Percentiles rank a stretch among this genome's conserved stretches.
Conservation (phyloP, 768 basidiomycete genomes). For the Leccinellum rugosiceps region DNA sequence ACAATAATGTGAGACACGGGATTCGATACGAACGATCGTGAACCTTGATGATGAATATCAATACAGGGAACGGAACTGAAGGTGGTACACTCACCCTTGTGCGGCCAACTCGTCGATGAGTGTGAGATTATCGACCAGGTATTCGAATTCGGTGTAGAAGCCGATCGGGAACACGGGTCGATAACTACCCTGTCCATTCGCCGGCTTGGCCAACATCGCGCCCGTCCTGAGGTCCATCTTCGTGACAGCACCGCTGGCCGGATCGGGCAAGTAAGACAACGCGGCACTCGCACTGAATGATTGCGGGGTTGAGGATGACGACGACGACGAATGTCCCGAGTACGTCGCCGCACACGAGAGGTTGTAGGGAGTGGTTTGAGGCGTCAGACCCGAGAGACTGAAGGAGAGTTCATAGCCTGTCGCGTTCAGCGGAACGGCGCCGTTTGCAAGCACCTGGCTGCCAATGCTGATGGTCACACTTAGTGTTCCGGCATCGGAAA, state of each 20-base stretch:
- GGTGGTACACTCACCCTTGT: constrained; percentile 21
- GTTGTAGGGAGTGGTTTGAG: constrained; percentile 34
- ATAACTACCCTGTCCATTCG: constrained; percentile 46
- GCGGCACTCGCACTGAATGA: constrained; percentile 41
- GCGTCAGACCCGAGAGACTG: constrained; percentile 41
- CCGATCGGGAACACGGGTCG: constrained; percentile 47
- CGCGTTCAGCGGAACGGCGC: constrained; percentile 48
- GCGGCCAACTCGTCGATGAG: constrained; percentile 32
- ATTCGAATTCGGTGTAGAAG: constrained; percentile 44
- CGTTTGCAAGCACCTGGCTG: constrained; percentile 43
- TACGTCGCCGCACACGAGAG: constrained; percentile 28
- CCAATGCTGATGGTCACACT: constrained; percentile 43
- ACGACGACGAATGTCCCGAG: constrained; percentile 34
- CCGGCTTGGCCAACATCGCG: constrained; percentile 47
- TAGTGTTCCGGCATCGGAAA: constrained; percentile 29
- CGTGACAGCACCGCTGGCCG: constrained; percentile 46
- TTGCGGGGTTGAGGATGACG: constrained; percentile 27
- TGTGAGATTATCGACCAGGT: constrained; percentile 14
- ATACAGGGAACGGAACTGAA: not conserved
- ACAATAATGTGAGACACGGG: not conserved
- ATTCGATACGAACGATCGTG: constrained; percentile 29
- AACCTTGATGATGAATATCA: constrained; percentile 5
- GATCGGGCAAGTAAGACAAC: constrained; percentile 49
- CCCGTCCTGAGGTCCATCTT: constrained; percentile 63
- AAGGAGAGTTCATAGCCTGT: constrained; percentile 48